phyloP scores from a whole-genome alignment of 176 grass and related monocot species.

The Zizania latifolia region DNA sequence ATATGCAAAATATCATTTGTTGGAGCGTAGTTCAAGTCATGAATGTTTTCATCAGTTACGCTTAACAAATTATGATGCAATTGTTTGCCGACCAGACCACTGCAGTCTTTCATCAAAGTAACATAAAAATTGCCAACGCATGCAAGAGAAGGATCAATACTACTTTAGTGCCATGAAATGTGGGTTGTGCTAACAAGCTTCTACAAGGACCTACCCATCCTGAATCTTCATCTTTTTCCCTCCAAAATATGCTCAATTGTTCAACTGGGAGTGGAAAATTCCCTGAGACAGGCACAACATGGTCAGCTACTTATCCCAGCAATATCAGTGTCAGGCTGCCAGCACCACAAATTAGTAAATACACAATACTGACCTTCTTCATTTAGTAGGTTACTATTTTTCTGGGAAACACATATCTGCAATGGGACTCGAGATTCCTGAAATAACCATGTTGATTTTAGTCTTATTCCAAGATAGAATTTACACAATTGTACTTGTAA shows the following conservation, averaged over 20 bases:
- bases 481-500: not conserved
- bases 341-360: not conserved
- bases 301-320: not conserved
- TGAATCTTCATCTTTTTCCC: slow-evolving; percentile 90
- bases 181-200: not conserved
- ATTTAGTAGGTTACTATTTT: slow-evolving; percentile 57
- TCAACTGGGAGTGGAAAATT: slow-evolving; percentile 43
- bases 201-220: slow-evolving; percentile 72
- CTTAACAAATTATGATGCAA: not conserved
- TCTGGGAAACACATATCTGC: slow-evolving; percentile 88
- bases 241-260: slow-evolving; percentile 81
- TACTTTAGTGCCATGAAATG: not conserved
- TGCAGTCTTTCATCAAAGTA: not conserved
- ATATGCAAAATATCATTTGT: slow-evolving; percentile 13
- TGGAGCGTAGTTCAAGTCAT: not conserved
- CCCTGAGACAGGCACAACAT: slow-evolving; percentile 38
- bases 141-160: slow-evolving; percentile 1
- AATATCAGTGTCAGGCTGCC: no score
- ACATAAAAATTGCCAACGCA: not conserved
- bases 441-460: slow-evolving; percentile 16
- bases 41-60: not conserved
- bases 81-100: not conserved
- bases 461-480: not conserved
- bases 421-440: slow-evolving; percentile 80
- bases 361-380: slow-evolving; percentile 63